Base-by-base conservation (phyloP, 306 rosid species). In the Cucurbita moschata region DNA sequence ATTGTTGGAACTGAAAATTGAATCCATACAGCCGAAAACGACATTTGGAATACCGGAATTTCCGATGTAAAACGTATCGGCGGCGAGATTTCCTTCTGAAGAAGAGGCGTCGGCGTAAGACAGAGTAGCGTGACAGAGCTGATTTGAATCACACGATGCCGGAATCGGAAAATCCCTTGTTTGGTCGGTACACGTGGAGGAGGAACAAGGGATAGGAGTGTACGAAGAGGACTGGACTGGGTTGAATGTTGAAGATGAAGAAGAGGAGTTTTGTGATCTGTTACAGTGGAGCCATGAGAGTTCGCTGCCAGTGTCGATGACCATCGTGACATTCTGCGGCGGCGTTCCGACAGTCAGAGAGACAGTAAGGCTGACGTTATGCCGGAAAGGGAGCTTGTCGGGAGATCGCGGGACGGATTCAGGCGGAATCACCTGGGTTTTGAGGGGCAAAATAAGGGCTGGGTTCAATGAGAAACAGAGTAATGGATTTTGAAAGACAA, bases 281-380 rank as follows among this genome's bases (percentile, higher is more conserved):
- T 80, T 89, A 77, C 96, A 87, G 54, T 83, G 88, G 10, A 90
- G 91, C 98, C 98, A 92, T 12, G 96, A 88, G 66, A 92, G 96
- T 65, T 90, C 98, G 59, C 96, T 89, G 14, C 98, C 98, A 4
- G 96, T 92, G 81, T 90, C 96, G 30, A 90, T 81, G 59, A 90
- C 91, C 92, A 90, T 82, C 14, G 96, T 78, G 16, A 90, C 96
- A 46, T 88, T 88, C 74, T 92, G 96, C n/a, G 96, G 92, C 8
- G 96, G 96, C 7, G 92, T 86, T 53, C 98, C 96, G 19, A 87
- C 89, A 0, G 96, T 71, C 70, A 88, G 79, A 42, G 92, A 78
- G 65, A 92, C 95, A 0, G 91, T 88, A 79, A 90, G 89, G 56
- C 85, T 84, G 2, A 92, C 83, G 10, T 92, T 92, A 75, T 90